phyloP scores from a whole-genome alignment of 179 eudicot genomes.

The Drosera spatulata region DNA sequence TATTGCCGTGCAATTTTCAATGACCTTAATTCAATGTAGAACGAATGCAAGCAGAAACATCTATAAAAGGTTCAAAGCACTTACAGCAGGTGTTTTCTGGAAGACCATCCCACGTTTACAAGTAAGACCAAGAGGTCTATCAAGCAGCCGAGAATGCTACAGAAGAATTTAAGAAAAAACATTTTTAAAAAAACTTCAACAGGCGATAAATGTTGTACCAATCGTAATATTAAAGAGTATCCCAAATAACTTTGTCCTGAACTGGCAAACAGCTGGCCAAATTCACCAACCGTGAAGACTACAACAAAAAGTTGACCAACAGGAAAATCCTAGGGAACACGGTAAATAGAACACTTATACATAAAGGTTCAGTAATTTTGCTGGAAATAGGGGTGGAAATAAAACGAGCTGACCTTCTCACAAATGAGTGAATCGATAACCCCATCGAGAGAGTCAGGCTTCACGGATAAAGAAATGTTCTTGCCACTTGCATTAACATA shows the following conservation, averaged over 20 bases:
- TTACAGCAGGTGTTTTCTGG: slow-evolving; percentile 66
- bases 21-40: too few species aligned
- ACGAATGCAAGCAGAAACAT: too few species aligned
- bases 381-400: background rate
- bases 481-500: slow-evolving; percentile 65
- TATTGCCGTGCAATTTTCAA: too few species aligned
- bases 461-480: slow-evolving; percentile 35
- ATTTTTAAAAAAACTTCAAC: too few species aligned
- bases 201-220: too few species aligned
- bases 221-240: too few species aligned
- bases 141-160: slow-evolving; percentile 74
- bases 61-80: slow-evolving; percentile 9
- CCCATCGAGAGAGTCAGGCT: slow-evolving; percentile 54
- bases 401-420: slow-evolving; percentile 36
- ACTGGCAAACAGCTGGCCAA: too few species aligned
- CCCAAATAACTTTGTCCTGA: too few species aligned
- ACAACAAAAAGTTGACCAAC: too few species aligned
- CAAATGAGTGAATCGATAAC: slow-evolving; percentile 52
- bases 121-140: slow-evolving; percentile 65
- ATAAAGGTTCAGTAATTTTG: background rate
- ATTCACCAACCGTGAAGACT: too few species aligned
- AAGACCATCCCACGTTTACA: slow-evolving; percentile 61
- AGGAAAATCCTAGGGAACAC: background rate
- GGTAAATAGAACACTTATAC: background rate
- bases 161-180: background rate